Evolutionary conservation across 2,329 filamentous ascomycete genomes (phyloP).

Genomic region (Penicillium sp.): DNA sequence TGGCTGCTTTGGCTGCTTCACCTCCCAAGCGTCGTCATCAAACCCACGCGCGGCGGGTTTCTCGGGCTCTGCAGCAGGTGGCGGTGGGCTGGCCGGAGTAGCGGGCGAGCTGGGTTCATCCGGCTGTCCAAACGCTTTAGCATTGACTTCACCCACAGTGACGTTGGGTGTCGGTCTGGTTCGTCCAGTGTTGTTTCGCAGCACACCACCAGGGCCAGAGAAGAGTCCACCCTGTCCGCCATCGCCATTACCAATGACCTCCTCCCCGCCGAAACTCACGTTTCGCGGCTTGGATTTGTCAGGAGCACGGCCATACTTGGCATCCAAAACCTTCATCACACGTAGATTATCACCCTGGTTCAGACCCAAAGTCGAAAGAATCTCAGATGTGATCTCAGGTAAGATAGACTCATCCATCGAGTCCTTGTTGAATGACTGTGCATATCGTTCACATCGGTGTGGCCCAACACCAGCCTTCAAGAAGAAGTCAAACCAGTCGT

Average conservation of each 20-base stretch:
- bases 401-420: slow-evolving; percentile 95
- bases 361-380: slow-evolving; percentile 84
- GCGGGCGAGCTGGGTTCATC: slow-evolving; percentile 48
- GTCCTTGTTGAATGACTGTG: slow-evolving; percentile 83
- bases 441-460: slow-evolving; percentile 91
- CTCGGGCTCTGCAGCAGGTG: slow-evolving; percentile 47
- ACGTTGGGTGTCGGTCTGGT: slow-evolving; percentile 84
- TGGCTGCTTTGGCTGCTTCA: slow-evolving; percentile 74
- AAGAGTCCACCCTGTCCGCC: slow-evolving; percentile 72
- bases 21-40: slow-evolving; percentile 96
- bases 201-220: slow-evolving; percentile 83
- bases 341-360: slow-evolving; percentile 96
- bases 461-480: slow-evolving; percentile 87
- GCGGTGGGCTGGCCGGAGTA: slow-evolving; percentile 51
- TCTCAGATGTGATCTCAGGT: slow-evolving; percentile 80
- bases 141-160: slow-evolving; percentile 80
- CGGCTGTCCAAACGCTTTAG: slow-evolving; percentile 76
- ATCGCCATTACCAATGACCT: slow-evolving; percentile 59
- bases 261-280: slow-evolving; percentile 55
- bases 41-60: slow-evolving; percentile 65
- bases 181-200: slow-evolving; percentile 94
- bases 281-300: slow-evolving; percentile 57
- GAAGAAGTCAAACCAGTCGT: slow-evolving; percentile 99
- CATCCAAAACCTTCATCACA: slow-evolving; percentile 85
- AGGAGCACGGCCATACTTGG: slow-evolving; percentile 69